Conservation (phyloP, 2,329 filamentous ascomycete genomes). For the Pseudogymnoascus sp. region DNA sequence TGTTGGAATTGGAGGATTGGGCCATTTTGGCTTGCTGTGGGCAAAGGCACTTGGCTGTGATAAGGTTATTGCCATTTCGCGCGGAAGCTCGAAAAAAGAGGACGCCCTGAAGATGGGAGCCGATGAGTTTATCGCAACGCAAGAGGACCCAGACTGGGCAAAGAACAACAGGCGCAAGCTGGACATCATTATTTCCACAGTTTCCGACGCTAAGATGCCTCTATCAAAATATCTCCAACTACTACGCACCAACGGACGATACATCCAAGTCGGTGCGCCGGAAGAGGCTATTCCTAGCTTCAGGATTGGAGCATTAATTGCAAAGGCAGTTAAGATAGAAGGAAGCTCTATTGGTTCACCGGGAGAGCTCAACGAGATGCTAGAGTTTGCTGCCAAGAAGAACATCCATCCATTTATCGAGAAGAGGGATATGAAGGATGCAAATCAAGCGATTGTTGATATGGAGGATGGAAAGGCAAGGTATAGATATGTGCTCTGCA, state of each 20-base stretch:
- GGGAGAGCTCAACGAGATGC: constrained; percentile 54
- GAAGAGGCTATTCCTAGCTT: constrained; percentile 51
- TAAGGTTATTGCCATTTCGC: constrained; percentile 57
- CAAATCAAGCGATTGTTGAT: constrained; percentile 51
- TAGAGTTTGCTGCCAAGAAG: constrained; percentile 52
- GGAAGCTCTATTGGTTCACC: constrained; percentile 36
- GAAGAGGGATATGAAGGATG: constrained; percentile 49
- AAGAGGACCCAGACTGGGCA: constrained; percentile 52
- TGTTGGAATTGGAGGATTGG: constrained; percentile 66
- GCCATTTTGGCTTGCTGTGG: constrained; percentile 67
- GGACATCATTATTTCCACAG: constrained; percentile 54
- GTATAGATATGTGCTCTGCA: constrained; percentile 44
- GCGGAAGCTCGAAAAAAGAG: constrained; percentile 49
- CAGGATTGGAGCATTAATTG: constrained; percentile 49
- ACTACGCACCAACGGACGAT: constrained; percentile 51
- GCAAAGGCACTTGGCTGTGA: constrained; percentile 65
- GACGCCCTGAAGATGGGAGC: constrained; percentile 59
- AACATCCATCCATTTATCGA: constrained; percentile 52
- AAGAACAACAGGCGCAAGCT: constrained; percentile 45
- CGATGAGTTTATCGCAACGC: constrained; percentile 45
- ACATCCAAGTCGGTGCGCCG: constrained; percentile 62
- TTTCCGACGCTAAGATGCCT: constrained; percentile 54
- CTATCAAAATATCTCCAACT: constrained; percentile 54
- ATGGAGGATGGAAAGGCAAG: constrained; percentile 50
- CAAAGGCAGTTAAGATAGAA: constrained; percentile 44